A percentile compares a stretch with the other conserved stretches of the same genome.
These are phyloP conservation scores for Ambrosia artemisiifolia DNA, from an alignment of 129 eudicot genomes.

Conservation along the genomic window DNA sequence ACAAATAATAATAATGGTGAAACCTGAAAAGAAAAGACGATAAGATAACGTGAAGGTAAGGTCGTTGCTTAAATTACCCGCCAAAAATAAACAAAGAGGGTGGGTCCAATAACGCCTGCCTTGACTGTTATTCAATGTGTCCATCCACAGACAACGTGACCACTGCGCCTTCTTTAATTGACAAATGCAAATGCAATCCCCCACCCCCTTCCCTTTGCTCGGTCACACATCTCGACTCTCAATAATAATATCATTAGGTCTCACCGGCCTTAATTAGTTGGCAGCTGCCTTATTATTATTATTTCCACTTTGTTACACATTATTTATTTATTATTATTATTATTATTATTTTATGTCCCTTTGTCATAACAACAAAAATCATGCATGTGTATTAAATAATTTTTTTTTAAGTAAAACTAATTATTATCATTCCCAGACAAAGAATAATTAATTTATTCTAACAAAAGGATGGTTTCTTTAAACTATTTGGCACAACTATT, in stretches of 20 bases:
- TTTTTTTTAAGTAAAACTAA: too few relatives aligned
- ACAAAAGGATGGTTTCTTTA: not conserved
- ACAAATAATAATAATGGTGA: not conserved
- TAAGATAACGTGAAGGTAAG: not conserved
- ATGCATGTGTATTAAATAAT: not conserved
- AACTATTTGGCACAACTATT: not conserved
- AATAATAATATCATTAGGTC: not conserved
- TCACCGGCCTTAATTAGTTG: conserved; percentile 7
- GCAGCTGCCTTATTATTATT: not conserved
- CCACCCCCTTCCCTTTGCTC: not conserved
- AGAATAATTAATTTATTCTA: not conserved
- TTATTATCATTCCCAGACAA: too few relatives aligned
- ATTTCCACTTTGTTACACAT: conserved; percentile 3
- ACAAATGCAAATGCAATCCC: conserved; percentile 15
- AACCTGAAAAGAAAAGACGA: too few relatives aligned
- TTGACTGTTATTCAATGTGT: conserved; percentile 9
- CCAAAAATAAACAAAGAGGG: conserved; percentile 8
- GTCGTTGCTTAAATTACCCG: conserved; percentile 10
- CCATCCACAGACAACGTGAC: not conserved
- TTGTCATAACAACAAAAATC: not conserved
- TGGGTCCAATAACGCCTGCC: conserved; percentile 6
- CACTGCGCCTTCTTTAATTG: conserved; percentile 22
- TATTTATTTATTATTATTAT: not conserved
- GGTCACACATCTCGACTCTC: not conserved
- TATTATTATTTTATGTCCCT: not conserved